Conservation (phyloP, 345 rosid genomes). For the Bruguiera gymnorhiza region DNA sequence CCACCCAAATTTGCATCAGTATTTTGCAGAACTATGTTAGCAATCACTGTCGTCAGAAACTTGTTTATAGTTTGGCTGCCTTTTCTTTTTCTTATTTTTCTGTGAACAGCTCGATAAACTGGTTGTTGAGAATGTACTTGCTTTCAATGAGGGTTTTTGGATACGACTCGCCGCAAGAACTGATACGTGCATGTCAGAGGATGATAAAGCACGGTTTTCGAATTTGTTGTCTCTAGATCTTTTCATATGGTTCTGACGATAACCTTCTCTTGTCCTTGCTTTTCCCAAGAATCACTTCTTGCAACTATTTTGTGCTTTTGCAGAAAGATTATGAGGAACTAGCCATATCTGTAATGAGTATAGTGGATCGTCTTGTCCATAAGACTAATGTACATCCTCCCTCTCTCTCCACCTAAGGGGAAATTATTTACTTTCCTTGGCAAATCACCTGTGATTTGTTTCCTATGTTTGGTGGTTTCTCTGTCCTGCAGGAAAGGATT, state of each 20-base stretch:
- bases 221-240: conserved; percentile 32
- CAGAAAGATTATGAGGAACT: conserved; percentile 95
- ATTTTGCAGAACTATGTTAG: background rate
- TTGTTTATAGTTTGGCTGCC: background rate
- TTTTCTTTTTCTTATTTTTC: conserved; percentile 8
- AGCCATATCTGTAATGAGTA: conserved; percentile 72
- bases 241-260: conserved; percentile 13
- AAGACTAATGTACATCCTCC: conserved; percentile 59
- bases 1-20: too few species aligned
- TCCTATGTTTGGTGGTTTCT: background rate
- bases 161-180: conserved; percentile 80
- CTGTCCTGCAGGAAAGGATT: conserved; percentile 65
- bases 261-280: conserved; percentile 12
- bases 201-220: conserved; percentile 74
- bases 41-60: background rate
- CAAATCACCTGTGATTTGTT: background rate
- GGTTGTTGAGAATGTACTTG: conserved; percentile 80
- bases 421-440: background rate
- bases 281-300: conserved; percentile 16
- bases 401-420: background rate
- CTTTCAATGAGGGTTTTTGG: conserved; percentile 84
- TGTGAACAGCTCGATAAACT: conserved; percentile 71
- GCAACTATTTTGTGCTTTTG: conserved; percentile 18
- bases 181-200: conserved; percentile 85
- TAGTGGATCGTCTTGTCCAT: conserved; percentile 76